These are phyloP conservation scores for Acanthamoeba lenticulata DNA, from an alignment of 208 protist genomes.

Conservation along the genomic window DNA sequence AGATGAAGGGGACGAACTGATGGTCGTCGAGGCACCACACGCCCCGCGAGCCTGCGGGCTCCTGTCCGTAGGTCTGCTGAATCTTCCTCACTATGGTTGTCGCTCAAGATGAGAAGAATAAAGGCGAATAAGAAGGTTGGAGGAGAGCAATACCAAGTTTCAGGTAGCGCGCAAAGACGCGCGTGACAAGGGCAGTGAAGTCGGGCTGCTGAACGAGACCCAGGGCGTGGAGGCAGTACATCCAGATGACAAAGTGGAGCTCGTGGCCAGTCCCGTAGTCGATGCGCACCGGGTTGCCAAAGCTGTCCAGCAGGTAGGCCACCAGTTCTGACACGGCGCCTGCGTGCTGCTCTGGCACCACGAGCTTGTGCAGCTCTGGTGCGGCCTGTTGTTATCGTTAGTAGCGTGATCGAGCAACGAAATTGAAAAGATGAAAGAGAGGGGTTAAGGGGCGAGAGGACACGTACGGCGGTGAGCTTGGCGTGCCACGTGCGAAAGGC, in stretches of 20 bases:
- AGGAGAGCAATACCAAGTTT: not conserved
- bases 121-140: constrained; percentile 71
- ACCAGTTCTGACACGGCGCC: constrained; percentile 10
- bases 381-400: not conserved
- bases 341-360: not conserved
- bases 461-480: constrained; percentile 5
- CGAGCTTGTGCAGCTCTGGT: constrained; percentile 23
- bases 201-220: constrained; percentile 81
- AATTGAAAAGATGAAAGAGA: not conserved
- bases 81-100: constrained; percentile 86
- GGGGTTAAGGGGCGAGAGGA: not conserved
- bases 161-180: constrained; percentile 88
- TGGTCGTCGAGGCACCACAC: constrained; percentile 99
- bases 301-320: constrained; percentile 93
- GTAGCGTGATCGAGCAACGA: not conserved
- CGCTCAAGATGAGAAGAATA: not conserved
- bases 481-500: constrained; percentile 69
- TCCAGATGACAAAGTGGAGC: constrained; percentile 95
- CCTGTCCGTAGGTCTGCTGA: constrained; percentile 90
- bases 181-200: constrained; percentile 88
- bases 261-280: constrained; percentile 99
- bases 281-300: constrained; percentile 96
- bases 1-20: constrained; percentile 98
- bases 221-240: constrained; percentile 86
- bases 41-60: constrained; percentile 97